Evolutionary conservation across 2,329 filamentous ascomycete species (phyloP).

Genomic region (Coleophoma cylindrospora): DNA sequence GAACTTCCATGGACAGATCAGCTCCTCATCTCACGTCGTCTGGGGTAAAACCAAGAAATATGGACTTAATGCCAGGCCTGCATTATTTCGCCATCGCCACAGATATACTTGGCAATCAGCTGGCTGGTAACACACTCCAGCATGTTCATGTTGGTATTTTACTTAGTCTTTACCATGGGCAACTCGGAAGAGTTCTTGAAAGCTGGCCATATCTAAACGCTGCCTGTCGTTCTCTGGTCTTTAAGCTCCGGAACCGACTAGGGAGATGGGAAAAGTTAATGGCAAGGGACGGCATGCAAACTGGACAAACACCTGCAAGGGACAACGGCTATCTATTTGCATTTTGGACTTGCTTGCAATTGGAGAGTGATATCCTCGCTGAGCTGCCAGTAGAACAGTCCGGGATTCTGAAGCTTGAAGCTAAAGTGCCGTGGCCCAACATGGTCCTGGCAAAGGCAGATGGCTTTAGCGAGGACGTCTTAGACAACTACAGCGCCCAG

Average conservation of each 20-base stretch:
- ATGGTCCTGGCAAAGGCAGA: slow-evolving; percentile 37
- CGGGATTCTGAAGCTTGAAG: slow-evolving; percentile 55
- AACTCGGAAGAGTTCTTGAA: slow-evolving; percentile 80
- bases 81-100: slow-evolving; percentile 85
- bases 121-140: slow-evolving; percentile 74
- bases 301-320: slow-evolving; percentile 12
- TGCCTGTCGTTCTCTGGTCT: slow-evolving; percentile 55
- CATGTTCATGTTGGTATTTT: slow-evolving; percentile 83
- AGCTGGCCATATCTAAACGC: slow-evolving; percentile 63
- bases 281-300: not conserved
- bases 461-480: slow-evolving; percentile 41
- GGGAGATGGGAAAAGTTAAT: slow-evolving; percentile 34
- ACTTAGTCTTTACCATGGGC: slow-evolving; percentile 83
- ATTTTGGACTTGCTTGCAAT: slow-evolving; percentile 90
- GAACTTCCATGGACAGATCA: slow-evolving; percentile 43
- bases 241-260: slow-evolving; percentile 64
- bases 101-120: slow-evolving; percentile 78
- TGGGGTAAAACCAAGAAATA: slow-evolving; percentile 45
- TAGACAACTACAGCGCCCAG: slow-evolving; percentile 58
- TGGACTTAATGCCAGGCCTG: slow-evolving; percentile 83
- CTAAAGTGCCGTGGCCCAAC: slow-evolving; percentile 63
- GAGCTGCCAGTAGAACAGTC: slow-evolving; percentile 67
- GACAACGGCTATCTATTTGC: slow-evolving; percentile 69
- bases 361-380: slow-evolving; percentile 92
- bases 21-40: slow-evolving; percentile 3